Evolutionary conservation across 306 rosid species (phyloP), one percentile per base, ranked within the genome.

Genomic region (Astragalus glycyphyllos): DNA sequence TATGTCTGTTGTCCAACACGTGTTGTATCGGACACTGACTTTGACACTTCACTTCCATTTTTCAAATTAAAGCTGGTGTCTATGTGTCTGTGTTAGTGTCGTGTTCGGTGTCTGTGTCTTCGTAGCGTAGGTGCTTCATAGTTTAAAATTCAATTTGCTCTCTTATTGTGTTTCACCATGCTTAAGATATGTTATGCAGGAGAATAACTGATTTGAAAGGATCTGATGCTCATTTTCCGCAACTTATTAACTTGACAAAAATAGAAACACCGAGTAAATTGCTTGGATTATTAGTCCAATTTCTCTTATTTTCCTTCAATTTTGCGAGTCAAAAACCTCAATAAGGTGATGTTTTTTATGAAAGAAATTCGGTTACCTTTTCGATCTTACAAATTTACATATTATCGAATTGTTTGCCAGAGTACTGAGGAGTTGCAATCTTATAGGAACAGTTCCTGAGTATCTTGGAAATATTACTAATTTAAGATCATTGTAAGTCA

Each of bases 171-270:
- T 34, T 49, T 38, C 53, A 48, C 40, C 40, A 17, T 67, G 58
- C n/a, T 65, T 56, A 10, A 54, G 51, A 65, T 51, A 50, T 58
- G 31, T 59, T 34, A 23, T 76, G 80, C 81, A 92, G 98, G 90
- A 89, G 95, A 79, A 79, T 92, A 29, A 81, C 77, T 23, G 91
- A 89, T 81, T 80, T 92, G 82, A 83, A 46, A 68, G 96, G 96
- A 77, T 12, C 90, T 3, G 78, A 77, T 56, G 73, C 84, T 13
- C 4, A 23, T 11, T 83, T 92, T 73, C 98, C 95, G 0, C 69
- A 20, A 12, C 81, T 92, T 20, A 31, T 34, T 14, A 44, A 77
- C 51, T 46, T 86, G 84, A 83, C n/a, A 61, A 74, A 59, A 0
- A 23, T 82, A 77, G 73, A 56, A 15, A 55, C 0, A 58, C 10